Base-by-base conservation (phyloP, 2,329 filamentous ascomycete genomes). In the Neoscytalidium dimidiatum region DNA sequence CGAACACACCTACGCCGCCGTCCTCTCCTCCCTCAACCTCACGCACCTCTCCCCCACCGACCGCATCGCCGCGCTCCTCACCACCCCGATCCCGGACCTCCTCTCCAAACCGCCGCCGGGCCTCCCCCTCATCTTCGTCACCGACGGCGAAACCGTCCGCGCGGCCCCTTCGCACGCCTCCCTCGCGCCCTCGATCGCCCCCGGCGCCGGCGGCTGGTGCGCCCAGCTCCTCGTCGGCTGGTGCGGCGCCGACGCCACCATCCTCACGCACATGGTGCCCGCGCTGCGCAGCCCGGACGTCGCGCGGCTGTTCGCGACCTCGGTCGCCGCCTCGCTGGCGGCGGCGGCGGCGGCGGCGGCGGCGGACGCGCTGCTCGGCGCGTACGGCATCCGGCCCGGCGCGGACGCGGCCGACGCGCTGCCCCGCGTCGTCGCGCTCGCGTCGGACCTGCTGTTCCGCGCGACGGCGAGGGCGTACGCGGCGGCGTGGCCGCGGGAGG, bases 221-320 rank as follows among this genome's bases (percentile, higher is more conserved):
- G 71, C 78, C 38, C 73, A 76, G n/a, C 64, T 84, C 11, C 75
- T 84, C 66, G 78, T 85, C 43, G 83, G 83, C 17, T 79, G 84
- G 65, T 80, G 80, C 23, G 74, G 79, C 65, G 76, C 81, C 51
- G 82, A 84, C 73, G 61, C 41, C 17, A 38, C 38, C 28, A 56
- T 56, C 29, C 9, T 56, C 17, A 28, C 49, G n/a, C 5, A 26
- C 26, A 7, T 57, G 19, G 3, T 33, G 14, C 38, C 62, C 9
- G 26, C 62, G 26, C 21, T 52, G 28, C 19, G 19, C n/a, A 8
- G 21, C 38, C 2, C 23, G 19, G 38, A 23, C n/a, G n/a, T 78
- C n/a, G 78, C 72, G 17, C 46, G 70, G 28, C 69, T 71, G 14
- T 81, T 81, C 66, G 70, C 72, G 41, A 62, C 70, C 3, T 77